These are phyloP conservation scores for Trichoderma afroharzianum DNA, from an alignment of 2,329 filamentous ascomycete genomes.

Conservation along the genomic window DNA sequence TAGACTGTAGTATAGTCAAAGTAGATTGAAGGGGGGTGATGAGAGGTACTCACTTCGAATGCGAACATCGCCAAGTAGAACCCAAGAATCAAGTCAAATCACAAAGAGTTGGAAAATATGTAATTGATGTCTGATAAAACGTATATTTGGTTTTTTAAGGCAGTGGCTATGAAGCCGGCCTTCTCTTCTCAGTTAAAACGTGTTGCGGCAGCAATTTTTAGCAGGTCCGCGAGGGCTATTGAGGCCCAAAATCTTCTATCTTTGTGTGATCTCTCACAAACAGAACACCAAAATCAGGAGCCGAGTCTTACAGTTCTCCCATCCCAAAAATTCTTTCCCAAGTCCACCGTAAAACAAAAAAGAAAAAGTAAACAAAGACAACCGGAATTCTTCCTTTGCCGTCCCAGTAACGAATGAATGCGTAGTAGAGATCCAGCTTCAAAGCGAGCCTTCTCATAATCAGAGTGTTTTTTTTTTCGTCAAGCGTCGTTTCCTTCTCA, in stretches of 20 bases:
- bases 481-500: conserved; percentile 19
- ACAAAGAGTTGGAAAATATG: background rate
- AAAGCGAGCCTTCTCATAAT: conserved; percentile 17
- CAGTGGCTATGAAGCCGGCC: background rate
- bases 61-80: background rate
- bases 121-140: conserved; percentile 11
- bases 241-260: conserved; percentile 17
- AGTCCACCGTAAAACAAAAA: conserved; percentile 4
- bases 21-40: background rate
- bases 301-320: background rate
- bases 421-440: conserved; percentile 2
- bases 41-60: background rate
- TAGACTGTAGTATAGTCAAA: background rate
- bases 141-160: conserved; percentile 17
- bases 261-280: conserved; percentile 6
- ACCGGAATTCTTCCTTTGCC: background rate
- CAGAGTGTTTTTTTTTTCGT: conserved; percentile 15
- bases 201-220: conserved; percentile 14
- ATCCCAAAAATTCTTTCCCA: background rate
- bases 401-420: conserved; percentile 4
- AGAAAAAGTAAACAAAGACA: background rate
- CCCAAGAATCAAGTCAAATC: background rate
- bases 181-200: conserved; percentile 5
- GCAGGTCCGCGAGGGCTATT: conserved; percentile 8
- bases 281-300: conserved; percentile 9